Conservation (phyloP, 345 rosid genomes). For the Eutrema yunnanense region DNA sequence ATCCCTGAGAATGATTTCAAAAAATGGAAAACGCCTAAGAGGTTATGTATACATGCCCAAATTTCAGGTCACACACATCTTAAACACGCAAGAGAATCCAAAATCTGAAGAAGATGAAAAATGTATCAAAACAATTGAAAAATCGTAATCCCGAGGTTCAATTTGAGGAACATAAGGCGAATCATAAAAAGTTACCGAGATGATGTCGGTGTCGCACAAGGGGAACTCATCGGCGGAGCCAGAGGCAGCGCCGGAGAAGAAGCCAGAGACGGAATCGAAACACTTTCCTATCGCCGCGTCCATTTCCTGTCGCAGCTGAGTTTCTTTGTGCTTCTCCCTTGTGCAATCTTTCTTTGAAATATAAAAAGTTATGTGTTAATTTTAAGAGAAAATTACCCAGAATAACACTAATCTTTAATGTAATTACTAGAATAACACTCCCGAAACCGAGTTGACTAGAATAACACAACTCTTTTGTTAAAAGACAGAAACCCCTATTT, state of each 20-base stretch:
- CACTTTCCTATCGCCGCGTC: conserved; percentile 42
- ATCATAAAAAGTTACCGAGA: conserved; percentile 35
- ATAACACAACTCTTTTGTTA: too few relatives aligned
- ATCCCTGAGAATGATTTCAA: conserved; percentile 41
- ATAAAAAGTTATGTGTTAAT: too few relatives aligned
- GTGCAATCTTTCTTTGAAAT: not conserved
- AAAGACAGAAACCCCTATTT: too few relatives aligned
- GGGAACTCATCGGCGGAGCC: conserved; percentile 53
- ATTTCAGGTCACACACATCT: not conserved
- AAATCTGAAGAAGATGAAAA: not conserved
- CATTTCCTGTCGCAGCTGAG: conserved; percentile 21
- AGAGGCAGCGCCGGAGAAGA: conserved; percentile 49
- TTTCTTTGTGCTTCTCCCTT: not conserved
- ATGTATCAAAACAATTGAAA: not conserved
- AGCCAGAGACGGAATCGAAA: conserved; percentile 41
- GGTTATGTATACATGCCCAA: not conserved
- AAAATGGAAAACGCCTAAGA: not conserved
- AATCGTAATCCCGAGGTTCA: not conserved
- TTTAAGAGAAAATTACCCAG: too few relatives aligned
- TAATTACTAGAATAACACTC: too few relatives aligned
- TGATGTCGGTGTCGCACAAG: conserved; percentile 67
- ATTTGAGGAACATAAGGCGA: not conserved
- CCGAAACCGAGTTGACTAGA: too few relatives aligned
- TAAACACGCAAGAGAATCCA: not conserved
- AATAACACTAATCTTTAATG: too few relatives aligned